Conservation (phyloP, 1,139 yeast genomes). For the Suhomyces bribrorum region DNA sequence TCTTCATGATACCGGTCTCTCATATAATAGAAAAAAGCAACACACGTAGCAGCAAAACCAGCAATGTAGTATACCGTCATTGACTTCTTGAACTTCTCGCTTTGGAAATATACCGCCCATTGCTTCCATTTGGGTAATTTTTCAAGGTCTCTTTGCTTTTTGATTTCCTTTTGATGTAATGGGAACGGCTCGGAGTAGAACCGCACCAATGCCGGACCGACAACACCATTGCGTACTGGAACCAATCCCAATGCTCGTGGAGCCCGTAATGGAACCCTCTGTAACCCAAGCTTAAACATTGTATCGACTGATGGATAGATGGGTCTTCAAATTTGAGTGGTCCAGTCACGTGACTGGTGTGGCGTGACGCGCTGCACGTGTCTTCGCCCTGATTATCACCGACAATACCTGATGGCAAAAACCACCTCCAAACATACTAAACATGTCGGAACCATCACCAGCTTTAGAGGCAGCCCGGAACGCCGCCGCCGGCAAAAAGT, state of each 20-base stretch:
- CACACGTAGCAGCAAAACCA: conserved; percentile 55
- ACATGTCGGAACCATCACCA: conserved; percentile 23
- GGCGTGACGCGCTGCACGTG: not conserved
- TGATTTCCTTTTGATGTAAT: conserved; percentile 29
- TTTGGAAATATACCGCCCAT: conserved; percentile 42
- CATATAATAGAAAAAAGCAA: conserved; percentile 67
- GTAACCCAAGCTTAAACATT: conserved; percentile 8
- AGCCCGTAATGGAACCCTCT: not conserved
- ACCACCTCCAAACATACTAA: conserved; percentile 1
- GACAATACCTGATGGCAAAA: conserved; percentile 16
- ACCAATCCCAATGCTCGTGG: not conserved
- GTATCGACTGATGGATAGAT: too few relatives aligned
- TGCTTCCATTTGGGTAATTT: conserved; percentile 40
- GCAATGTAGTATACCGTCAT: conserved; percentile 55
- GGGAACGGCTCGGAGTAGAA: conserved; percentile 35
- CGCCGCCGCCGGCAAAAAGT: conserved; percentile 51
- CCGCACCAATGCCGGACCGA: not conserved
- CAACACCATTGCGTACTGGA: not conserved
- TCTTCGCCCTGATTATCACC: not conserved
- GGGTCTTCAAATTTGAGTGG: too few relatives aligned
- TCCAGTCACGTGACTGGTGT: not conserved
- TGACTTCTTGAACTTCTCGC: conserved; percentile 39
- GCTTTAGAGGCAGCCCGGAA: conserved; percentile 59
- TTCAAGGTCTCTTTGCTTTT: conserved; percentile 23
- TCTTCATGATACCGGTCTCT: conserved; percentile 67